Conservation (phyloP, 2,329 filamentous ascomycete genomes). For the Cladosporium cucumerinum region DNA sequence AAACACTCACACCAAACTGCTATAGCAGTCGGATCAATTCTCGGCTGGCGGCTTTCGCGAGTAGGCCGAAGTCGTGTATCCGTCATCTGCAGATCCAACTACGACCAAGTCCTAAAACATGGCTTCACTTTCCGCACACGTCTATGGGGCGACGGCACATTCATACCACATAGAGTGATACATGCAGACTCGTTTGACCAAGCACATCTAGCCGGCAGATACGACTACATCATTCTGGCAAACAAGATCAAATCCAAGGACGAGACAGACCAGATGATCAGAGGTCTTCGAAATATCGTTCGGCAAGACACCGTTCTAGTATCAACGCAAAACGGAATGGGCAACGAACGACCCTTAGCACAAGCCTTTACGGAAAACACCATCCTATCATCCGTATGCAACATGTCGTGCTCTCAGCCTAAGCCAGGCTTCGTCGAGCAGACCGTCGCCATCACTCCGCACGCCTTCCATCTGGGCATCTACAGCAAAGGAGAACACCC, state of each 20-base stretch:
- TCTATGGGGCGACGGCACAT: constrained; percentile 15
- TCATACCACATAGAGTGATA: background rate
- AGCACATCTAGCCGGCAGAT: background rate
- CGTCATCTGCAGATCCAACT: constrained; percentile 27
- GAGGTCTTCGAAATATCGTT: background rate
- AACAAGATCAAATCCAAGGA: background rate
- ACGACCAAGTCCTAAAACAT: constrained; percentile 17
- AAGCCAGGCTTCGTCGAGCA: constrained; percentile 23
- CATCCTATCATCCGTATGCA: constrained; percentile 25
- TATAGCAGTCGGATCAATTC: constrained; percentile 12
- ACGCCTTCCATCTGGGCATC: constrained; percentile 20
- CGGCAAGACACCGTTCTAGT: background rate
- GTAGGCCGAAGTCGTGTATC: constrained; percentile 21
- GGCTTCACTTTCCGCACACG: constrained; percentile 24
- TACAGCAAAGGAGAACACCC: constrained; percentile 12
- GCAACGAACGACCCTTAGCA: constrained; percentile 22
- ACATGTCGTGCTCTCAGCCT: constrained; percentile 24
- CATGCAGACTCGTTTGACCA: background rate
- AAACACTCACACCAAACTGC: background rate
- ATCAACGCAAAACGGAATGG: constrained; percentile 27
- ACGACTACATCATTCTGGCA: background rate
- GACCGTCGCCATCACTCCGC: constrained; percentile 19
- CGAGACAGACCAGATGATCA: background rate
- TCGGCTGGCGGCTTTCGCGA: constrained; percentile 28
- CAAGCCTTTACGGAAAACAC: constrained; percentile 22